Base-by-base conservation (phyloP, 805 yeast species). In the Komagataella kurtzmanii region DNA sequence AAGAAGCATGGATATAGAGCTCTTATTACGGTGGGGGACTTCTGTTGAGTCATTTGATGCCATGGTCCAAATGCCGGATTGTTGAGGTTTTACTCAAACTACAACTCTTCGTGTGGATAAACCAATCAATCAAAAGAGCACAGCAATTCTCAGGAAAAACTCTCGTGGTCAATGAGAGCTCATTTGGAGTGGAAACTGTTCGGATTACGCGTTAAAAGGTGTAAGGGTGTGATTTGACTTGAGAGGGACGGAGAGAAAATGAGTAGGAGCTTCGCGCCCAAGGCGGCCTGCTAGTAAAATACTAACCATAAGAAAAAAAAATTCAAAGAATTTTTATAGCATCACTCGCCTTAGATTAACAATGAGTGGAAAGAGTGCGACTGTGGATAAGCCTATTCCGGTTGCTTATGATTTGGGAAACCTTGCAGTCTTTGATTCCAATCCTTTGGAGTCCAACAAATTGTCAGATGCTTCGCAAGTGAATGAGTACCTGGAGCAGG, bases 311-410 rank as follows among this genome's bases (percentile, higher is more conserved):
- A n/a, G 8, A 45, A 45, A 45, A 45, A 45, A 45, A 45, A 45
- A 45, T 14, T 45, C 18, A 45, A 45, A 45, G n/a, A 45, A 45
- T 14, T 45, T 45, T 24, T 17, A 45, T 3, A 7, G 17, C n/a
- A 14, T 45, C 47, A 19, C 24, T n/a, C 18, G 14, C 7, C 7
- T 21, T 45, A 17, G 7, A 14, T 46, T 50, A 43, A 49, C 46
- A 19, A 44, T 30, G 40, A 12, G 45, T 40, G 61, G 65, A 58
- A 82, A 83, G 62, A 87, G 95, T 12, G 90, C 86, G 43, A 84
- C 90, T 3, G 98, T 93, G 43, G 95, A 88, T 49, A 90, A 90
- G 66, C 85, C 85, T 24, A 88, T 93, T 54, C 97, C 98, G 24
- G 93, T 86, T 50, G 73, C 81, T 3, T 91, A 77, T 63, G 99